Evolutionary conservation across 371 early-diverging fungal species (phyloP), one percentile per base, ranked within the genome.

Genomic region (Saksenaea vasiformis): DNA sequence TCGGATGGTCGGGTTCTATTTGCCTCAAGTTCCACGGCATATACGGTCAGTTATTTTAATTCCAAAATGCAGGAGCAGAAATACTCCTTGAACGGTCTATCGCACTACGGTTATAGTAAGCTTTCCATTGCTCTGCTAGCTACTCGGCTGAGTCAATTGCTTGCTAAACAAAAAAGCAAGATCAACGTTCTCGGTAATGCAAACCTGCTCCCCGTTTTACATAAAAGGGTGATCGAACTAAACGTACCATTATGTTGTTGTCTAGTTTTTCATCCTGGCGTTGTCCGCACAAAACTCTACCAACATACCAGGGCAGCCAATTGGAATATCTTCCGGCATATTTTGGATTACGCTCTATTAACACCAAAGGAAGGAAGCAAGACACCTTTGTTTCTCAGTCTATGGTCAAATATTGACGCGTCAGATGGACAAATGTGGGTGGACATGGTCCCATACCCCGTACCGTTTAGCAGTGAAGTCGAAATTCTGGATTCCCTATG

Each of bases 261-360:
- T 24, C 3, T 26, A 80, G 81, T 71, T 0, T 81, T 75, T 54
- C 82, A 81, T 66, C 82, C 82, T 5, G 82, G 82, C 0, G 74
- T 76, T 1, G 82, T 81, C 1, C 68, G 77, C 7, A 81, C 82
- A 3, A 60, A 64, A 10, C 22, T 81, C 44, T 81, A 78, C 55
- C 47, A 70, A 5, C 72, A 74, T 38, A 75, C 82, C 1, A 64
- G 70, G 0, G 37, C 78, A 13, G 78, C 78, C 56, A 69, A 58
- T 1, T 27, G 77, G 4, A 63, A 67, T 1, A 27, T 74, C 8
- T 43, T 77, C 1, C 61, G 66, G 0, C 57, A 34, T 15, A 1
- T 78, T 0, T 77, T 78, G 64, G 69, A 76, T 55, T 71, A 71
- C 31, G 76, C 78, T 34, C 74, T 81, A 79, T 43, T 78, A 2